Conservation (phyloP, 805 yeast species). For the Yamadazyma endophytica region DNA sequence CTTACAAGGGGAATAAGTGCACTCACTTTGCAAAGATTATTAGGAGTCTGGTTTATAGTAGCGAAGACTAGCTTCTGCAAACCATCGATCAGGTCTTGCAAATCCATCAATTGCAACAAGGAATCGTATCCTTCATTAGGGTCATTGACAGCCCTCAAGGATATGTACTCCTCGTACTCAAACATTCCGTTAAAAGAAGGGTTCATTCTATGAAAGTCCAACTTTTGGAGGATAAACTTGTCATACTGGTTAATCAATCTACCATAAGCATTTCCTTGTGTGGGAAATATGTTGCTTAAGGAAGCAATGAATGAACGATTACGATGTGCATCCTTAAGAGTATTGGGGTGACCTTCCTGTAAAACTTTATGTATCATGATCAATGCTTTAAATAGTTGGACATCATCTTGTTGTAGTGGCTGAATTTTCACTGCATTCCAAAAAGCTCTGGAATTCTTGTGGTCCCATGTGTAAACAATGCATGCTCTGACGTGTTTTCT, state of each 20-base stretch:
- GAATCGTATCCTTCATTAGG: constrained; percentile 96
- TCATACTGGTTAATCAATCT: constrained; percentile 76
- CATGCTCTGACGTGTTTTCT: constrained; percentile 95
- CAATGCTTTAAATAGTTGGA: constrained; percentile 81
- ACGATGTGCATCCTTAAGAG: constrained; percentile 72
- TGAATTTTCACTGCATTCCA: constrained; percentile 79
- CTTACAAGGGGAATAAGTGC: constrained; percentile 87
- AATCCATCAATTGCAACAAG: constrained; percentile 74
- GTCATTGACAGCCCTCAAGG: constrained; percentile 81
- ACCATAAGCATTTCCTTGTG: constrained; percentile 52
- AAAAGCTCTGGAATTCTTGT: constrained; percentile 74
- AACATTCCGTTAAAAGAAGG: constrained; percentile 92
- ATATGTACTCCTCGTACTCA: constrained; percentile 92
- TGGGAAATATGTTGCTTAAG: constrained; percentile 53
- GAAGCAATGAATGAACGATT: constrained; percentile 77
- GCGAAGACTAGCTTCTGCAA: constrained; percentile 75
- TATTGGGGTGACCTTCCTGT: constrained; percentile 96
- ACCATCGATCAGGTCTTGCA: constrained; percentile 81
- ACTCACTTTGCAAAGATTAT: constrained; percentile 73
- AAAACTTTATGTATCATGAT: constrained; percentile 84
- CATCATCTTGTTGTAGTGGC: constrained; percentile 77
- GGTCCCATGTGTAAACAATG: constrained; percentile 96
- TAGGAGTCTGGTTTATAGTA: constrained; percentile 54
- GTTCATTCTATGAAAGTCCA: constrained; percentile 79
- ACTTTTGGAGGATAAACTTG: constrained; percentile 61